Evolutionary conservation across 495 filamentous ascomycete species (phyloP).

Genomic region (Aspergillus affinis): DNA sequence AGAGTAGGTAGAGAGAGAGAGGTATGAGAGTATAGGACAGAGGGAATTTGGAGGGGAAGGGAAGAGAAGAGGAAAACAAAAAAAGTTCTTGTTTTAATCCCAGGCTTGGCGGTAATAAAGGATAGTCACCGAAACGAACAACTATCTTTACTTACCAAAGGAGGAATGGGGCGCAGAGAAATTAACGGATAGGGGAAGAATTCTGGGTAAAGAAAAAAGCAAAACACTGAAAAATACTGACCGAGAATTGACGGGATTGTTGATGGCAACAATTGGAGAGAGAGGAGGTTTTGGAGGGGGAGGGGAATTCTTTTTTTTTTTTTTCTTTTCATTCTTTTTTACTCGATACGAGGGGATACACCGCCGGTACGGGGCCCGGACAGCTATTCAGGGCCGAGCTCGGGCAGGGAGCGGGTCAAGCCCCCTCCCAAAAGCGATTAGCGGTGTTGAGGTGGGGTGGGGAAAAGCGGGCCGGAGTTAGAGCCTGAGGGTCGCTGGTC

Average conservation of each 20-base stretch:
- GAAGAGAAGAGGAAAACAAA: conserved; percentile 14
- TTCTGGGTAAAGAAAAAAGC: too few relatives aligned
- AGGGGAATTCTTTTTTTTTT: conserved; percentile 4
- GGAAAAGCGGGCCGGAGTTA: conserved; percentile 17
- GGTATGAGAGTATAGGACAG: conserved; percentile 26
- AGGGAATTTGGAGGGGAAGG: conserved; percentile 15
- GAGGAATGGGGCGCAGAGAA: conserved; percentile 5
- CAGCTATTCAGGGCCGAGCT: conserved; percentile 17
- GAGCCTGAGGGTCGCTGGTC: too few relatives aligned
- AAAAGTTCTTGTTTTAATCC: neutral
- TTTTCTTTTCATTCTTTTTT: too few relatives aligned
- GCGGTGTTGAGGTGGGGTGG: conserved; percentile 19
- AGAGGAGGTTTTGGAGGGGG: conserved; percentile 3
- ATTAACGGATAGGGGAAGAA: conserved; percentile 3
- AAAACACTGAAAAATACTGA: neutral
- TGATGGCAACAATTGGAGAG: conserved; percentile 5
- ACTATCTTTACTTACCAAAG: neutral
- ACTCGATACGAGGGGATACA: conserved; percentile 7
- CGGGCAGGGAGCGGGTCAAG: conserved; percentile 2
- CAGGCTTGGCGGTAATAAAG: conserved; percentile 6
- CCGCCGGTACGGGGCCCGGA: neutral
- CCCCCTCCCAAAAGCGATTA: conserved; percentile 1
- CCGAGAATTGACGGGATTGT: conserved; percentile 2
- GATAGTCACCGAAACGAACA: neutral
- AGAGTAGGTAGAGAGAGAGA: conserved; percentile 15